Evolutionary conservation across 192 early-diverging fungal species (phyloP).

Genomic region (Jimgerdemannia flammicorona): DNA sequence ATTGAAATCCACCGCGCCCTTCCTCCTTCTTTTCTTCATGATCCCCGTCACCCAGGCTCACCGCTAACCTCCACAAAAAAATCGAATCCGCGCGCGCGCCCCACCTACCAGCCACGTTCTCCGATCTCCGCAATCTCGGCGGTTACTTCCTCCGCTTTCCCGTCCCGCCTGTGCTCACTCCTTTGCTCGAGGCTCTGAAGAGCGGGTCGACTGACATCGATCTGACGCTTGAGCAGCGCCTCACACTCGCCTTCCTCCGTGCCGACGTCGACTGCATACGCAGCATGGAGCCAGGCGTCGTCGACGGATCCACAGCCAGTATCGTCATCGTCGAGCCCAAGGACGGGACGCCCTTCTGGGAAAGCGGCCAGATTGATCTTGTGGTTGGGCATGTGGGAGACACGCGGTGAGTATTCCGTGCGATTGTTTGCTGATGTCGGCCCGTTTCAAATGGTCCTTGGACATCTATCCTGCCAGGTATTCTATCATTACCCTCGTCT

Average conservation of each 20-base stretch:
- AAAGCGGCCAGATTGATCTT: conserved; percentile 53
- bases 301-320: conserved; percentile 67
- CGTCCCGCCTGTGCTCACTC: conserved; percentile 16
- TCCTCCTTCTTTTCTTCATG: neutral
- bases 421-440: neutral
- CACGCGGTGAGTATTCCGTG: conserved; percentile 31
- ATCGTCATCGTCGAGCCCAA: conserved; percentile 59
- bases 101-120: conserved; percentile 34
- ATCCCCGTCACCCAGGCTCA: conserved; percentile 18
- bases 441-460: neutral
- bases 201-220: neutral
- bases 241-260: conserved; percentile 60
- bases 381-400: conserved; percentile 70
- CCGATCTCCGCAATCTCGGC: conserved; percentile 33
- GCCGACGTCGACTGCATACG: conserved; percentile 48
- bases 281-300: conserved; percentile 16
- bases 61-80: conserved; percentile 42
- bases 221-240: conserved; percentile 65
- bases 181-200: conserved; percentile 8
- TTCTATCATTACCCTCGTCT: neutral
- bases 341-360: conserved; percentile 66
- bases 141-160: conserved; percentile 45
- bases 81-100: conserved; percentile 38
- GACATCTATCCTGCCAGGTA: neutral
- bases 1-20: no score